Conservation (phyloP, 768 basidiomycete genomes). For the Hemileccinum impolitum region DNA sequence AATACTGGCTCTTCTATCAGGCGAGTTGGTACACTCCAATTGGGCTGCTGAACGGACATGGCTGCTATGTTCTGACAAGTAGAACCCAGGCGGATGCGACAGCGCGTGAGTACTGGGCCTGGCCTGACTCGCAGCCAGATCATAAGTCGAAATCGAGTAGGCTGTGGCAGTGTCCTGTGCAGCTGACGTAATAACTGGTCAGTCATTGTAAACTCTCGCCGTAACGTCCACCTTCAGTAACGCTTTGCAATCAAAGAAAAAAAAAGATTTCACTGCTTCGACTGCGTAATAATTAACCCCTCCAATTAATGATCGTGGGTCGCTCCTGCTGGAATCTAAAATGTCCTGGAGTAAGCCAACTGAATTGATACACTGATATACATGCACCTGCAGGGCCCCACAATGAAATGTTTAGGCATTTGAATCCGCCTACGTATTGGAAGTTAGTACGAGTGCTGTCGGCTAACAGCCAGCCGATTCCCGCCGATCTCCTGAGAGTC, state of each 20-base stretch:
- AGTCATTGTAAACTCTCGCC: too few relatives aligned
- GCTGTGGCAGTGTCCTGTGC: background rate
- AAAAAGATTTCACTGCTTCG: too few relatives aligned
- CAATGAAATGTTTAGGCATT: background rate
- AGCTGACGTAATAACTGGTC: constrained; percentile 24
- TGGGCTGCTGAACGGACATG: constrained; percentile 62
- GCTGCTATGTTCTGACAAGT: constrained; percentile 2
- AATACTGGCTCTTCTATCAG: constrained; percentile 47
- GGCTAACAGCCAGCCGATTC: too few relatives aligned
- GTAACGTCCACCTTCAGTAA: too few relatives aligned
- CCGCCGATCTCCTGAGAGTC: too few relatives aligned
- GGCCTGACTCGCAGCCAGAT: constrained; percentile 19
- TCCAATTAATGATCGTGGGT: background rate
- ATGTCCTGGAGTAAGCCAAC: too few relatives aligned
- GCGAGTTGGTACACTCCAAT: constrained; percentile 43
- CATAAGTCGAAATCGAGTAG: constrained; percentile 17
- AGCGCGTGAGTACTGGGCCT: background rate
- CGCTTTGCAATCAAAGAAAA: too few relatives aligned
- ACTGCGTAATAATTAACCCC: background rate
- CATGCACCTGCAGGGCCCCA: background rate
- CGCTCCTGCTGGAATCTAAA: background rate
- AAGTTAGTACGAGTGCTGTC: too few relatives aligned
- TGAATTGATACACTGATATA: too few relatives aligned
- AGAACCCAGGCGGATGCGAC: constrained; percentile 8
- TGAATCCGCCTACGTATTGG: too few relatives aligned